Evolutionary conservation across 2,329 filamentous ascomycete genomes (phyloP), one percentile per base, ranked within the genome.

Genomic region (Eutypella sp.): DNA sequence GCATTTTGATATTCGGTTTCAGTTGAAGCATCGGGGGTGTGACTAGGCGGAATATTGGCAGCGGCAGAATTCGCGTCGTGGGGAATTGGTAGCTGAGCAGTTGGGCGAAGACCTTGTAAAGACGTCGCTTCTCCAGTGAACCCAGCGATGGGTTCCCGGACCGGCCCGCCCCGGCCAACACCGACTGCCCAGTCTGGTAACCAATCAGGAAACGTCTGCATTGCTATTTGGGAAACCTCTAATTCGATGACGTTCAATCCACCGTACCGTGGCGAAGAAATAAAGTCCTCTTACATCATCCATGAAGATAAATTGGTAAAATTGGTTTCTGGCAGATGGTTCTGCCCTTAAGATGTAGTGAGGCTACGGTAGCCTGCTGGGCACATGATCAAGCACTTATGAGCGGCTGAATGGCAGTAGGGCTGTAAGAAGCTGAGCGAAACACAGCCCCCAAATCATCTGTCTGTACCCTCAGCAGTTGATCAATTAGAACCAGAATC

Each of bases 171-270:
- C 13, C n/a, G 13, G 36, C n/a, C 20, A 6, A 37, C 29, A 22
- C 40, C 37, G 16, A 43, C 41, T 5, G 18, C 34, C 51, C 53
- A 56, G 33, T 54, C 51, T 23, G 53, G 53, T 5, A 49, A 29
- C 51, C 51, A 54, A n/a, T 51, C 49, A 22, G 50, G 38, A 10
- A 38, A 38, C 9, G 18, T 15, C 11, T 23, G 36, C 9, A 16
- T 33, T 16, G 20, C n/a, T 18, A 22, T 23, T 22, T 22, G 36
- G 19, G 31, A 33, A 33, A 16, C 15, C 15, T 33, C 31, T 16
- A 33, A 33, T 13, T 16, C 15, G 15, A 5, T 5, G 6, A 13
- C 31, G 10, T 33, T 16, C 15, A 33, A 16, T 37, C 10, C 20
- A 24, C 20, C 20, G 10, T 20, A 24, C n/a, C 23, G 5, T 8